Evolutionary conservation across 2,329 filamentous ascomycete genomes (phyloP).

Genomic region (Camptophora hylomeconis): DNA sequence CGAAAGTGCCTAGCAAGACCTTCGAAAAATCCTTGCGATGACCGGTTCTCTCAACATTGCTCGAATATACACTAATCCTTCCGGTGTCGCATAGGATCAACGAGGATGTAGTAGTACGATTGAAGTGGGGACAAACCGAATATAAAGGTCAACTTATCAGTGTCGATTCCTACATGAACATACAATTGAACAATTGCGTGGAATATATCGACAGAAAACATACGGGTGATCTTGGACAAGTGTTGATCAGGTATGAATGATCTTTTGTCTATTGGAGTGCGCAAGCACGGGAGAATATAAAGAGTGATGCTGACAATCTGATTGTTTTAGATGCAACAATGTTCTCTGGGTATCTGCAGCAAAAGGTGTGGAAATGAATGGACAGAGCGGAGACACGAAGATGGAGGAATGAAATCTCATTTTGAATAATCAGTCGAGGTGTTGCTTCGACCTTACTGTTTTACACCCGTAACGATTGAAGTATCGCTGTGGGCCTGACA

Average conservation of each 20-base stretch:
- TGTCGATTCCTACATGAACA: slow-evolving; percentile 98
- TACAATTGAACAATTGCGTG: slow-evolving; percentile 80
- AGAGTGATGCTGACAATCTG: slow-evolving; percentile 2
- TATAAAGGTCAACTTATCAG: slow-evolving; percentile 90
- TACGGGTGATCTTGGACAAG: slow-evolving; percentile 74
- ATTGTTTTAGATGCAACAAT: slow-evolving; percentile 61
- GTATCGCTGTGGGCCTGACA: no score
- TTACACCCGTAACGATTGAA: not conserved
- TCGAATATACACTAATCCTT: no score
- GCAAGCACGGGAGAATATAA: not conserved
- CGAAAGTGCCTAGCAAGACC: slow-evolving; percentile 4
- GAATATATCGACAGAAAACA: slow-evolving; percentile 84
- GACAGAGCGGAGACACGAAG: slow-evolving; percentile 15
- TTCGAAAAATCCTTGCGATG: no score
- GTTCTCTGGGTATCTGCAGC: slow-evolving; percentile 75
- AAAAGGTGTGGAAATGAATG: slow-evolving; percentile 36
- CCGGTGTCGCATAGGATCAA: slow-evolving; percentile 70
- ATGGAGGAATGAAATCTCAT: slow-evolving; percentile 15
- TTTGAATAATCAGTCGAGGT: no score
- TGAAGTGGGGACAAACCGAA: slow-evolving; percentile 97
- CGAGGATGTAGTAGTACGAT: slow-evolving; percentile 76
- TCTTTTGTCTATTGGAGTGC: not conserved
- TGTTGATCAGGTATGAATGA: slow-evolving; percentile 66
- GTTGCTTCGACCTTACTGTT: not conserved
- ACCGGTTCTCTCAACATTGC: no score